Evolutionary conservation across 306 rosid species (phyloP).

Genomic region (Astragalus glycyphyllos): DNA sequence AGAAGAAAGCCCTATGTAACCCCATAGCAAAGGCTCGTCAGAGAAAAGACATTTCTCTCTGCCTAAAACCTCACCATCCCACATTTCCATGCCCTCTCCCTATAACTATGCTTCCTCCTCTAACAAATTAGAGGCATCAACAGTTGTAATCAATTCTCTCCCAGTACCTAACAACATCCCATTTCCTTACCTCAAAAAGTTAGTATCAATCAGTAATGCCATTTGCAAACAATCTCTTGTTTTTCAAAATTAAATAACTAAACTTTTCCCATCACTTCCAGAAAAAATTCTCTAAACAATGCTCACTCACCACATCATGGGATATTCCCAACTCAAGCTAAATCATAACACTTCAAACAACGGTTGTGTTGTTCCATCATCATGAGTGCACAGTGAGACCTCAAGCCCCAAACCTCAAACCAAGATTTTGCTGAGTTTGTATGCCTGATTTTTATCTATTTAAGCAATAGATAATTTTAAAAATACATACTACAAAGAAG

Average conservation of each 20-base stretch:
- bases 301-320: conserved; percentile 15
- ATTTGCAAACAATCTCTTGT: neutral
- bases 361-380: neutral
- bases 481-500: conserved; percentile 17
- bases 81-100: no score
- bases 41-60: no score
- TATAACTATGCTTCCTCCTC: no score
- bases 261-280: conserved; percentile 2
- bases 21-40: no score
- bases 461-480: conserved; percentile 2
- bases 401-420: conserved; percentile 29
- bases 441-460: conserved; percentile 33
- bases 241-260: conserved; percentile 1
- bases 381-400: conserved; percentile 21
- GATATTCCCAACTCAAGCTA: conserved; percentile 7
- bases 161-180: neutral
- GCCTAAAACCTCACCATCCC: no score
- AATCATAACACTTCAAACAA: conserved; percentile 5
- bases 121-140: no score
- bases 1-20: no score
- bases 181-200: conserved; percentile 16
- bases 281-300: conserved; percentile 12
- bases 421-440: conserved; percentile 16
- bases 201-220: neutral
- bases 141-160: no score